Percentiles rank a stretch among this genome's conserved stretches.
These are phyloP conservation scores for Pleurotus citrinopileatus DNA, from an alignment of 768 basidiomycete genomes.

Conservation along the genomic window DNA sequence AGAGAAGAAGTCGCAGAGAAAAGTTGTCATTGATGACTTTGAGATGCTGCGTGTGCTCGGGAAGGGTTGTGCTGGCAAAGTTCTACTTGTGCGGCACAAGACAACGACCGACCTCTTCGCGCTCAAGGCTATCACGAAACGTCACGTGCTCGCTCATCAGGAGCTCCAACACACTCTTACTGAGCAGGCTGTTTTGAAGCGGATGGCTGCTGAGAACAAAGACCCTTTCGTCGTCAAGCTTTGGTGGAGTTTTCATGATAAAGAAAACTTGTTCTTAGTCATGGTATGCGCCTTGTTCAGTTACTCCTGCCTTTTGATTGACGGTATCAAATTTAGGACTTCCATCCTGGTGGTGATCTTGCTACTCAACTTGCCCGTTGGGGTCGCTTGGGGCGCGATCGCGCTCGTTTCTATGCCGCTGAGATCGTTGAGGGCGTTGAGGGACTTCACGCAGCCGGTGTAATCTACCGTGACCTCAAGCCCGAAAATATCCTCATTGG, in stretches of 20 bases:
- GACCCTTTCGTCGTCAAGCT: conserved; percentile 96
- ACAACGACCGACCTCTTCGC: conserved; percentile 73
- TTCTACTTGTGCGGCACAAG: conserved; percentile 86
- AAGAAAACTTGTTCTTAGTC: conserved; percentile 94
- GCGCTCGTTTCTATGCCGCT: conserved; percentile 95
- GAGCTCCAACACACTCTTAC: conserved; percentile 96
- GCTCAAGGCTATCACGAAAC: conserved; percentile 97
- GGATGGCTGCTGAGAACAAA: conserved; percentile 84
- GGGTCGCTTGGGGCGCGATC: conserved; percentile 90
- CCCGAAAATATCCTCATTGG: conserved; percentile 97
- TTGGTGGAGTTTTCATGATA: conserved; percentile 98
- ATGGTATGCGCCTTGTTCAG: conserved; percentile 58
- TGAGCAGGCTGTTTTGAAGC: conserved; percentile 92
- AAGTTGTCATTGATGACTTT: conserved; percentile 87
- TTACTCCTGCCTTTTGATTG: conserved; percentile 14
- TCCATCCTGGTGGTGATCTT: conserved; percentile 94
- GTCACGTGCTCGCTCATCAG: conserved; percentile 94
- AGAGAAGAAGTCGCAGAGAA: conserved; percentile 58
- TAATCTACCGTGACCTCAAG: conserved; percentile 97
- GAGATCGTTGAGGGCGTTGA: conserved; percentile 98
- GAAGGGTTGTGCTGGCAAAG: conserved; percentile 97
- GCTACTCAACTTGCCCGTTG: conserved; percentile 96
- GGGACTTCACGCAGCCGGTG: conserved; percentile 88
- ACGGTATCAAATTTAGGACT: conserved; percentile 53
- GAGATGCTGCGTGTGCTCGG: conserved; percentile 97